Conservation (phyloP, 2,329 filamentous ascomycete genomes). For the Venturia carpophila region DNA sequence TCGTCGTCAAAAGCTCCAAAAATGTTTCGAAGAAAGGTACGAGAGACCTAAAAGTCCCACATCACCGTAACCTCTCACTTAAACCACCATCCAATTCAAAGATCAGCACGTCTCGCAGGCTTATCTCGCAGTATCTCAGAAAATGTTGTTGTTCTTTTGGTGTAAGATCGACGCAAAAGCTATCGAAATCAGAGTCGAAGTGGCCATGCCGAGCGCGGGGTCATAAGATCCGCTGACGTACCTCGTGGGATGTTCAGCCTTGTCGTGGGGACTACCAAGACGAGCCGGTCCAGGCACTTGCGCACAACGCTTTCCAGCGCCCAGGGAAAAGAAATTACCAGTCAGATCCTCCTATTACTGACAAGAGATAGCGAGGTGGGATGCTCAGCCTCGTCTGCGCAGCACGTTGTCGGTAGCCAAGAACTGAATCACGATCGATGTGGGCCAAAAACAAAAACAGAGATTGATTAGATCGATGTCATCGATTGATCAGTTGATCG, state of each 20-base stretch:
- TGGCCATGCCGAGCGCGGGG: not conserved
- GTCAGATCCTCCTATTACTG: too few species aligned
- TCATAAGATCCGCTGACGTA: not conserved
- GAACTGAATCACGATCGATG: not conserved
- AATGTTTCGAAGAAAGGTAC: not conserved
- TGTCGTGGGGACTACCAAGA: not conserved
- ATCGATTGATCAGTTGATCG: too few species aligned
- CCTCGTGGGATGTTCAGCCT: constrained; percentile 3
- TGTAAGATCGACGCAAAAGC: not conserved
- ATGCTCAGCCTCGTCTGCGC: not conserved
- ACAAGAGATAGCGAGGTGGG: not conserved
- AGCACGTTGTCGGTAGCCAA: not conserved
- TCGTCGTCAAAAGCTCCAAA: not conserved
- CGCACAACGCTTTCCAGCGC: too few species aligned
- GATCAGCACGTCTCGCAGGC: not conserved
- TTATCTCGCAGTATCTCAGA: not conserved
- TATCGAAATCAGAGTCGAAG: not conserved
- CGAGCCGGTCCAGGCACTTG: not conserved
- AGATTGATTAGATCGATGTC: not conserved
- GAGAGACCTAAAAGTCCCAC: not conserved
- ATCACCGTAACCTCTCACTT: not conserved
- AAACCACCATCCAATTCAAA: not conserved
- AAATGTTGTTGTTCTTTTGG: not conserved
- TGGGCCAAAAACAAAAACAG: not conserved
- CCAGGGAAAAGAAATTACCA: too few species aligned